Conservation (phyloP, 1,139 yeast species). For the Taphrina pruni region DNA sequence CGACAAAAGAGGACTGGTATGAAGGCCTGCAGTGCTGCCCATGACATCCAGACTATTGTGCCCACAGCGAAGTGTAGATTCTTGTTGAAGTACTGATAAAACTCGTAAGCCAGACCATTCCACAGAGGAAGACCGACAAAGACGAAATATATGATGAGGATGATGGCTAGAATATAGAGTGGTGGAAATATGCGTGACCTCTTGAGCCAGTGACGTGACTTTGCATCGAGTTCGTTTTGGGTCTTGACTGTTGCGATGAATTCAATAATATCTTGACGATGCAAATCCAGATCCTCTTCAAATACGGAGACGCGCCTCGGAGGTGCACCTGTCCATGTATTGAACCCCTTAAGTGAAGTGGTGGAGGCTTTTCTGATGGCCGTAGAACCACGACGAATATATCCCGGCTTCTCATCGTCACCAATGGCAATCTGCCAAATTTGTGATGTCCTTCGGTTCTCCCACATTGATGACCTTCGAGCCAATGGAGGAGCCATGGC, state of each 20-base stretch:
- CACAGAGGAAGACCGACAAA: conserved; percentile 18
- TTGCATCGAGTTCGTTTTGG: conserved; percentile 2
- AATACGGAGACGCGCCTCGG: conserved; percentile 13
- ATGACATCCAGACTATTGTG: conserved; percentile 9
- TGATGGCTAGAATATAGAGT: conserved; percentile 9
- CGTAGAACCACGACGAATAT: conserved; percentile 24
- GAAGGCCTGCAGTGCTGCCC: conserved; percentile 27
- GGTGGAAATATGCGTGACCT: conserved; percentile 21
- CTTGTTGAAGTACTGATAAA: conserved; percentile 16
- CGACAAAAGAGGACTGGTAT: conserved; percentile 22
- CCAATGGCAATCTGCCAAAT: conserved; percentile 24
- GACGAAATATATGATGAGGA: neutral
- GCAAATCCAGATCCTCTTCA: conserved; percentile 29
- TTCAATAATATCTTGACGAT: conserved; percentile 21
- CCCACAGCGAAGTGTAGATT: neutral
- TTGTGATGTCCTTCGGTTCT: conserved; percentile 9
- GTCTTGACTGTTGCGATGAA: conserved; percentile 30
- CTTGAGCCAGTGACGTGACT: neutral
- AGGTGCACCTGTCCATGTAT: conserved; percentile 23
- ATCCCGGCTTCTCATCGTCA: conserved; percentile 13
- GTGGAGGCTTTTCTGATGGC: conserved; percentile 10
- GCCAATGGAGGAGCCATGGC: conserved; percentile 23
- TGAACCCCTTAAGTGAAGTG: neutral
- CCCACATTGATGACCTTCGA: conserved; percentile 12
- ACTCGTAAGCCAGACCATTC: conserved; percentile 26